These are phyloP conservation scores for Boletus huronensis DNA, from an alignment of 768 basidiomycete species.

Conservation along the genomic window DNA sequence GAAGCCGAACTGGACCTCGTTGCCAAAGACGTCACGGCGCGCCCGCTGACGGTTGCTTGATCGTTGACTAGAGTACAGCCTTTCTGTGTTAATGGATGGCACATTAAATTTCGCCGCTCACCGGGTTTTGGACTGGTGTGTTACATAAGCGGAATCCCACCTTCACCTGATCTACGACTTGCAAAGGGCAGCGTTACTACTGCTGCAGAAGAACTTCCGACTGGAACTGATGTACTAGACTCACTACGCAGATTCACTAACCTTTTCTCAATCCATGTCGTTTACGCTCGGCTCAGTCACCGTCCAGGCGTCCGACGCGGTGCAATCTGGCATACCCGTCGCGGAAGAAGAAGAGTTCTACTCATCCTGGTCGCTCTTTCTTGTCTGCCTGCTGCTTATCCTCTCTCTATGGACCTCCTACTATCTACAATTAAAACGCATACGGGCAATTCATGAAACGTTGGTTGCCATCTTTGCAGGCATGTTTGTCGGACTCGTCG, in stretches of 20 bases:
- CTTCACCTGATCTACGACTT: too few species aligned
- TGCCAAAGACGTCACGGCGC: slow-evolving; percentile 22
- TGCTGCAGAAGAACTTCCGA: background rate
- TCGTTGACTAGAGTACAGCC: background rate
- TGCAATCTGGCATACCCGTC: slow-evolving; percentile 36
- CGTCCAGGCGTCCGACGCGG: slow-evolving; percentile 20
- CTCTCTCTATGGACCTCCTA: slow-evolving; percentile 95
- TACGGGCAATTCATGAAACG: slow-evolving; percentile 94
- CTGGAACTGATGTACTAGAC: slow-evolving; percentile 10
- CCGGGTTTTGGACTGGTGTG: too few species aligned
- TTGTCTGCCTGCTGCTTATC: slow-evolving; percentile 88
- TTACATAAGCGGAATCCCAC: slow-evolving; percentile 16
- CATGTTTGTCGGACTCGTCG: slow-evolving; percentile 91
- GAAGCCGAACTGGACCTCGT: slow-evolving; percentile 23
- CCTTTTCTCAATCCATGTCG: slow-evolving; percentile 32
- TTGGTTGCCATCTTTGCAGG: slow-evolving; percentile 93
- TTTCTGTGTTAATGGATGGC: too few species aligned
- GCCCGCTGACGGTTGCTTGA: background rate
- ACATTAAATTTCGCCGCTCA: too few species aligned
- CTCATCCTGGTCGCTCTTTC: slow-evolving; percentile 91
- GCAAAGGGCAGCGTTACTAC: background rate
- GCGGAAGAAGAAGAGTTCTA: slow-evolving; percentile 85
- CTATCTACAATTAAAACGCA: slow-evolving; percentile 95
- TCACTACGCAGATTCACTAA: background rate
- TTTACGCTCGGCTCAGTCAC: slow-evolving; percentile 37